These are phyloP conservation scores for Pseudogymnoascus sp. DNA, from an alignment of 2,329 filamentous ascomycete species.

Conservation along the genomic window DNA sequence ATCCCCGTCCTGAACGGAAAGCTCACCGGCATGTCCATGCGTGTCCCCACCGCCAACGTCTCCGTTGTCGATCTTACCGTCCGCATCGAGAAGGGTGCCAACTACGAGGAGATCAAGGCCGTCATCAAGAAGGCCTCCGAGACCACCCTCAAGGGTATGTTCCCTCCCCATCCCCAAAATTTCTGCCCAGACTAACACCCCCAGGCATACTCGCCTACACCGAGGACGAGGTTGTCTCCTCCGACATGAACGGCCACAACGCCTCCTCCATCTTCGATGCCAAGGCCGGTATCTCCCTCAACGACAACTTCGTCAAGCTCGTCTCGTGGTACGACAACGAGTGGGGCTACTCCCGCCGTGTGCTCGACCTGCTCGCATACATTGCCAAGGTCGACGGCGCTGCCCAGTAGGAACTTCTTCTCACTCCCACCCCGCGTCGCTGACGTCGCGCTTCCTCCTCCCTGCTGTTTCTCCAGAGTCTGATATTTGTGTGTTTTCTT, in stretches of 20 bases:
- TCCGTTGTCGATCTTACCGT: slow-evolving; percentile 96
- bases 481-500: slow-evolving; percentile 7
- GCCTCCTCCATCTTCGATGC: slow-evolving; percentile 98
- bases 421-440: slow-evolving; percentile 4
- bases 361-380: slow-evolving; percentile 73
- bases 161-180: slow-evolving; percentile 12
- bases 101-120: slow-evolving; percentile 87
- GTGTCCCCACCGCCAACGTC: slow-evolving; percentile 97
- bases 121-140: slow-evolving; percentile 82
- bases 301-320: slow-evolving; percentile 98
- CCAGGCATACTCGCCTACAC: slow-evolving; percentile 85
- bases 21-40: slow-evolving; percentile 99
- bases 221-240: slow-evolving; percentile 93
- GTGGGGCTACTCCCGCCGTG: slow-evolving; percentile 98
- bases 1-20: slow-evolving; percentile 97
- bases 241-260: slow-evolving; percentile 85
- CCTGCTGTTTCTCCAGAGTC: slow-evolving; percentile 3
- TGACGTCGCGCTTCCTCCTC: slow-evolving; percentile 1
- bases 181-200: slow-evolving; percentile 13
- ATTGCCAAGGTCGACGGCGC: slow-evolving; percentile 65
- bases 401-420: slow-evolving; percentile 24
- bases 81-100: slow-evolving; percentile 84
- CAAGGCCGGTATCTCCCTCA: slow-evolving; percentile 97
- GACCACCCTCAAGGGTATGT: slow-evolving; percentile 74
- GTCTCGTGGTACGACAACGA: slow-evolving; percentile 99